Evolutionary conservation across 805 yeast species (phyloP).

Genomic region (Maudiozyma serrabonitensis): DNA sequence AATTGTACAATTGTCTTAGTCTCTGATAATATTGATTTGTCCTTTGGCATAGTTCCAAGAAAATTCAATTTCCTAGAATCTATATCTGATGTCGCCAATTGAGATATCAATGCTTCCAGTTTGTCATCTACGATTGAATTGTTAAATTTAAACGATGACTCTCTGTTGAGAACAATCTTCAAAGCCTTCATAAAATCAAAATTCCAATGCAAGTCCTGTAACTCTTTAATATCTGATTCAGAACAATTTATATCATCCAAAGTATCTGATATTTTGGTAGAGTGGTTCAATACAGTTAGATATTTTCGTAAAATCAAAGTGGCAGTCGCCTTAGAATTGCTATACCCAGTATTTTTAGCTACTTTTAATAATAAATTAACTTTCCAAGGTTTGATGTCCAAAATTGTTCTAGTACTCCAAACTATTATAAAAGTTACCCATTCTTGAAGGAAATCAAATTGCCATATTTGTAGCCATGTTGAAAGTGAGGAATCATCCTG

Average conservation of each 20-base stretch:
- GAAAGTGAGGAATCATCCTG: conserved; percentile 18
- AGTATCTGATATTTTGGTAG: conserved; percentile 7
- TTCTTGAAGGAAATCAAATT: conserved; percentile 29
- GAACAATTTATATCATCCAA: conserved; percentile 12
- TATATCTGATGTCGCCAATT: conserved; percentile 5
- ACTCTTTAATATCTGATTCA: conserved; percentile 8
- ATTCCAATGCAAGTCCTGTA: conserved; percentile 13
- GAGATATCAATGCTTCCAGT: conserved; percentile 1
- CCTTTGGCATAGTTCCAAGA: conserved; percentile 1
- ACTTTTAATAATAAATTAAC: conserved; percentile 17
- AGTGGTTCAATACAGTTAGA: conserved; percentile 9
- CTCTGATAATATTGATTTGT: conserved; percentile 7
- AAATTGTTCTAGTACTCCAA: conserved; percentile 21
- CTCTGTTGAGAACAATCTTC: conserved; percentile 8
- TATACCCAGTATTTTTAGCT: conserved; percentile 17
- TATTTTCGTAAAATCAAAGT: conserved; percentile 17
- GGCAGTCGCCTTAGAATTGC: conserved; percentile 13
- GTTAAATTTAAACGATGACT: conserved; percentile 6
- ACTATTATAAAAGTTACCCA: conserved; percentile 29
- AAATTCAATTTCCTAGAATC: conserved; percentile 1
- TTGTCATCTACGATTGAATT: conserved; percentile 1
- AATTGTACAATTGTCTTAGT: conserved; percentile 12
- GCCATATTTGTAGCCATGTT: conserved; percentile 28
- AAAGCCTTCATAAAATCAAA: conserved; percentile 6
- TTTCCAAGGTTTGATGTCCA: conserved; percentile 26